Conservation (phyloP, 176 grass and related monocot genomes). For the Hordeum vulgare region MorexV3_pseudomolecules_assembly NC_058520.1:576855334-576855833, state of each 20-base stretch:
- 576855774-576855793: background rate
- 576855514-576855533: no score
- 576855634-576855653: background rate
- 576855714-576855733: background rate
- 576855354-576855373: background rate
- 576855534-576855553: background rate
- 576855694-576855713: background rate
- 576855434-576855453: background rate
- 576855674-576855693: background rate
- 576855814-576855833: background rate
- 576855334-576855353: background rate
- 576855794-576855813: background rate
- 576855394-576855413: background rate
- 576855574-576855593: background rate
- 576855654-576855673: background rate
- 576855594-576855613: background rate
- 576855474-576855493: background rate
- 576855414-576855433: background rate
- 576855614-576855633: background rate
- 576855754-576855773: no score
- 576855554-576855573: background rate
- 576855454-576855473: background rate
- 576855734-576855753: background rate
- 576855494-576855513: background rate
- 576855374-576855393: background rate